Conservation (phyloP, 2,329 filamentous ascomycete genomes). For the Ascomycota sp. region DNA sequence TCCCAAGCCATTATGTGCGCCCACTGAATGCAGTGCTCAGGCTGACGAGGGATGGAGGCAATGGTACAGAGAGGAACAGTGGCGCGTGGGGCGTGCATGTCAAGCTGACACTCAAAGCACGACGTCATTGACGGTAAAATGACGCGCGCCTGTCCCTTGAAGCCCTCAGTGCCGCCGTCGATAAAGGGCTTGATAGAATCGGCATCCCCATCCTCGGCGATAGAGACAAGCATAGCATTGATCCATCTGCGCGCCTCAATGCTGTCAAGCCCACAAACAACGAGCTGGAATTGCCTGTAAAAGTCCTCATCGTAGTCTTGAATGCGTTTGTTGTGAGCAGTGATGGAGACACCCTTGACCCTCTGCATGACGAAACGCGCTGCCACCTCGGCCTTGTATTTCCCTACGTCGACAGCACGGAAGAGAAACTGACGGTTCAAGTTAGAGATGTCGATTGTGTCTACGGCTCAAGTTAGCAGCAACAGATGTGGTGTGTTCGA, state of each 20-base stretch:
- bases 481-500: no score
- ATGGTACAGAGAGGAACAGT: constrained; percentile 92
- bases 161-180: constrained; percentile 92
- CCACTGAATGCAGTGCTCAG: constrained; percentile 97
- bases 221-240: constrained; percentile 75
- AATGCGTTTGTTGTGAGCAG: constrained; percentile 81
- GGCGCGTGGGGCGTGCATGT: constrained; percentile 96
- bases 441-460: constrained; percentile 97
- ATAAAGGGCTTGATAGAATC: constrained; percentile 86
- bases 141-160: constrained; percentile 91
- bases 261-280: constrained; percentile 88
- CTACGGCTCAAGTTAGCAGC: constrained; percentile 20
- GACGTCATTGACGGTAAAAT: constrained; percentile 83
- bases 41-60: constrained; percentile 87
- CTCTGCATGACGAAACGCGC: constrained; percentile 78
- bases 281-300: constrained; percentile 89
- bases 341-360: constrained; percentile 81
- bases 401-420: constrained; percentile 75
- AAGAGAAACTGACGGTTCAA: constrained; percentile 96
- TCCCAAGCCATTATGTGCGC: constrained; percentile 98
- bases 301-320: constrained; percentile 94
- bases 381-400: constrained; percentile 82
- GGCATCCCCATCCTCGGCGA: constrained; percentile 66
- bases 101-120: constrained; percentile 94
- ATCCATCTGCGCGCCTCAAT: constrained; percentile 98